Conservation (phyloP, 2,329 filamentous ascomycete species). For the Cladosporium sp. region DNA sequence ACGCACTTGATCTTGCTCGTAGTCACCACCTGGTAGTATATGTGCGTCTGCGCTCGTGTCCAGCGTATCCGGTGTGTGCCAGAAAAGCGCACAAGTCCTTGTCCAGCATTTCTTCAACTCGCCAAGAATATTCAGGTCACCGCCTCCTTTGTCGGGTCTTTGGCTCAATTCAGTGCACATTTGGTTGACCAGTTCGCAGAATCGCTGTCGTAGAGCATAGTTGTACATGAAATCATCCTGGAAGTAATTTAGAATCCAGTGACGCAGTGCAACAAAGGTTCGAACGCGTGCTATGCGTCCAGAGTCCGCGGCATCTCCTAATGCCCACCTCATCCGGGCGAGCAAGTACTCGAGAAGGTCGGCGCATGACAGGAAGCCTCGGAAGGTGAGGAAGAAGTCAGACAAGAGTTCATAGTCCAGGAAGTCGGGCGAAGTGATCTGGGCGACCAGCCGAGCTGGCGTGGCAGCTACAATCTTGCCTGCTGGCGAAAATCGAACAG, state of each 20-base stretch:
- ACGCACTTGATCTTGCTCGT: slow-evolving; percentile 28
- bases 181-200: slow-evolving; percentile 77
- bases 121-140: slow-evolving; percentile 80
- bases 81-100: slow-evolving; percentile 83
- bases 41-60: slow-evolving; percentile 60
- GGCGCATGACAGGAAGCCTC: slow-evolving; percentile 75
- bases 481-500: slow-evolving; percentile 78
- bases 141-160: slow-evolving; percentile 56
- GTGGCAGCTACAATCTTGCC: slow-evolving; percentile 85
- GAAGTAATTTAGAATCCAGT: slow-evolving; percentile 99
- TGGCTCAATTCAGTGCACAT: slow-evolving; percentile 56
- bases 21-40: slow-evolving; percentile 70
- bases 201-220: slow-evolving; percentile 70
- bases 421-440: slow-evolving; percentile 94
- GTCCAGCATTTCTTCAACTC: slow-evolving; percentile 98
- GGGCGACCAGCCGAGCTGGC: slow-evolving; percentile 84
- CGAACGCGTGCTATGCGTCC: slow-evolving; percentile 94
- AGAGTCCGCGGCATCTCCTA: slow-evolving; percentile 75
- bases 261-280: slow-evolving; percentile 90
- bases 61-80: slow-evolving; percentile 71
- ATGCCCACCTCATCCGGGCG: slow-evolving; percentile 82
- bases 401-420: slow-evolving; percentile 96
- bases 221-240: slow-evolving; percentile 87
- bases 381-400: slow-evolving; percentile 96
- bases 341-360: slow-evolving; percentile 83